Evolutionary conservation across 2,329 filamentous ascomycete genomes (phyloP), one percentile per base, ranked within the genome.

Genomic region (Diaporthe helianthi): DNA sequence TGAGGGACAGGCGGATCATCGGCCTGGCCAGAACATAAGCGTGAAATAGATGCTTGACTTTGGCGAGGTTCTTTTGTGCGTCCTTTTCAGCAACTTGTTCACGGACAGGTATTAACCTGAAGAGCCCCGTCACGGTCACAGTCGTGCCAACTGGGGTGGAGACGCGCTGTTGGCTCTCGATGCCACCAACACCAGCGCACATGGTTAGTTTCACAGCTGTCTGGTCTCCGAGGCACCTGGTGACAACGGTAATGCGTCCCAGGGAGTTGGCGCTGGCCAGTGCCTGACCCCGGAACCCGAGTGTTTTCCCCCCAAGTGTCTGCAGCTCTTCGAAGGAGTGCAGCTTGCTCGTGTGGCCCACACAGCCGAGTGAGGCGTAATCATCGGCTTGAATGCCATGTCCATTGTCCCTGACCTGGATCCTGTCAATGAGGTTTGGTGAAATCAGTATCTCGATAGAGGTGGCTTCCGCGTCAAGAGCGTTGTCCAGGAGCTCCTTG

Each of bases 281-380:
- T 19, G 92, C 92, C 75, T 93, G 88, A 24, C 92, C 92, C 44
- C 92, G 87, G 75, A 94, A 95, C 2, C 92, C 92, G n/a, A 94
- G 83, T 38, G 85, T 90, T 52, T 80, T 82, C 1, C 86, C 85
- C 9, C 86, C 88, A 24, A 90, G 79, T 1, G 75, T 77, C 63
- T 80, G 82, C 46, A 94, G 80, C 61, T 94, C 90, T 0, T 87
- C 83, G 69, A 91, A 87, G n/a, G 81, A 81, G 60, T 80, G 81
- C 52, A 94, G 83, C 79, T 94, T 95, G 82, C 91, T 94, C 1
- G 92, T 94, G 74, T 91, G 87, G 36, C 90, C 87, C n/a, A 84
- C 84, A 65, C 85, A 85, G n/a, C 90, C 91, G 2, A 93, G 82
- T 6, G 84, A 76, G 19, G 85, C 79, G 46, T 89, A 87, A 76